Evolutionary conservation across 2,329 filamentous ascomycete species (phyloP), one percentile per base, ranked within the genome.

Genomic region (Didymella glomerata): DNA sequence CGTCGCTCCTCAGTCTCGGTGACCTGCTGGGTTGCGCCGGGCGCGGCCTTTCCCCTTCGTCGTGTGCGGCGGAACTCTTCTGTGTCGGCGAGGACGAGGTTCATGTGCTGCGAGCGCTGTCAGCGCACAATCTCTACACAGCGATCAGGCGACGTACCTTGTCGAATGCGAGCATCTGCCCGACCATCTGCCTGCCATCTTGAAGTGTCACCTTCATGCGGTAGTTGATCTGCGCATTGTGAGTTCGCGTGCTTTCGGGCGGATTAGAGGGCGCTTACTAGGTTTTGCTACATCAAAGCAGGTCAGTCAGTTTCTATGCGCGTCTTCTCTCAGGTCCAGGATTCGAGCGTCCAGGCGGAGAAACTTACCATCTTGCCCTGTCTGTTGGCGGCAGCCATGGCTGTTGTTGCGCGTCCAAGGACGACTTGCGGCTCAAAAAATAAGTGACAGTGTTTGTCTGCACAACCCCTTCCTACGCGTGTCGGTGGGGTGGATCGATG

Each of bases 311-410:
- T 70, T 72, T 66, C 73, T 76, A 78, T 76, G 72, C 77, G 82
- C 77, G 73, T 80, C 73, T 76, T 79, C 77, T 70, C 67, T 74
- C 69, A 74, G 69, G 68, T 62, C 66, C 64, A 68, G 66, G 68
- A 68, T 54, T 65, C 60, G 78, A 77, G 77, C 58, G 60, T 57
- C 68, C 71, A 72, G 69, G 72, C 66, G 66, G 69, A 64, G 62
- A 63, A 63, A 88, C 92, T 86, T 84, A 98, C 95, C 95, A 99
- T 98, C 86, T 99, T 98, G 82, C 95, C 95, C 82, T 97, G 93
- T 82, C 97, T 96, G 86, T 97, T 94, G 40, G 76, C 71, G 50
- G 79, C 76, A 59, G 71, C 68, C 81, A 83, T 83, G 68, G 40
- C 76, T 67, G 57, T 60, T 56, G 51, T 47, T 67, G 68, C 68